Evolutionary conservation across 305 asterid genomes (phyloP), one percentile per base, ranked within the genome.

Genomic region (Solanum hybrid): DNA sequence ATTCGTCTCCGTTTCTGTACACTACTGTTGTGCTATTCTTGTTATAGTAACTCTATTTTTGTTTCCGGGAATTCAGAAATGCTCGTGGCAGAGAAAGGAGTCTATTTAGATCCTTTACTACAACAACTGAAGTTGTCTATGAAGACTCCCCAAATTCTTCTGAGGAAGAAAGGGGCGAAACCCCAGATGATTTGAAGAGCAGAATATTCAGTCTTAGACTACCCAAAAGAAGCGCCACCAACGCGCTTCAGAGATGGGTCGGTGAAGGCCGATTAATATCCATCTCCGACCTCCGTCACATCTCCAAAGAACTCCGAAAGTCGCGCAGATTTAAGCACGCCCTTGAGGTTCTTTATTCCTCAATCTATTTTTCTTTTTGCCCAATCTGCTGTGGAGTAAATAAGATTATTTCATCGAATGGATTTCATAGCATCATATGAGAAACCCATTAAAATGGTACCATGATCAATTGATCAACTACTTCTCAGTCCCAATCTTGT

Each of bases 261-360:
- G 69, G 86, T 86, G 98, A 96, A 91, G 99, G 98, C 71, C 91
- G 91, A 87, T 8, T 86, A 34, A 80, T 97, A 61, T 29, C 95
- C 36, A 82, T 94, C 81, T 92, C 95, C 73, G 97, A 96, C 87
- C 99, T 97, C 86, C 95, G 99, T 16, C 90, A 79, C 91, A 96
- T 96, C 91, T 95, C 97, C 88, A 95, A 88, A 87, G 97, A 96
- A 51, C 98, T 96, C 57, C 95, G 97, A 14, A 93, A 90, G 74
- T 95, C 97, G 4, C 94, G 91, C 28, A 94, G 96, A 34, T 95
- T 88, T 94, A 97, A 97, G 94, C 99, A 97, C 89, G 99, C 99
- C 77, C 97, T 96, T 64, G 99, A 97, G 98, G 99, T 97, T 11
- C 83, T 8, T 88, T 76, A 13, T 42, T 33, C 33, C 24, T 14